Conservation (phyloP, 306 rosid species). For the Myrica gale region DNA sequence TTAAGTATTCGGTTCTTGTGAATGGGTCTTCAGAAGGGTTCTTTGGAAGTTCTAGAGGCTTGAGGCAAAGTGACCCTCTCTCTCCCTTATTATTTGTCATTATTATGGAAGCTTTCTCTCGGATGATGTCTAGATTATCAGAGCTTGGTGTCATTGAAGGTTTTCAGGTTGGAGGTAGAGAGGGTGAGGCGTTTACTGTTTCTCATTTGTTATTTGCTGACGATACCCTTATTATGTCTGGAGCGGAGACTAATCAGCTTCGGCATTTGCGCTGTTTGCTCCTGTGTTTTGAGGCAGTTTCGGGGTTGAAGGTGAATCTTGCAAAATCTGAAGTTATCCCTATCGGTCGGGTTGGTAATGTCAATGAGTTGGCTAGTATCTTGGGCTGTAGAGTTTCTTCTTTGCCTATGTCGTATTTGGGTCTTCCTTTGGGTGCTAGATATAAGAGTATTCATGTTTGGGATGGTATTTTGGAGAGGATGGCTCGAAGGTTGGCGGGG, state of each 20-base stretch:
- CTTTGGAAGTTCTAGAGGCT: background rate
- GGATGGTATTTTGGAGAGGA: background rate
- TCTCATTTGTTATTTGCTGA: background rate
- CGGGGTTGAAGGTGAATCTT: too few species aligned
- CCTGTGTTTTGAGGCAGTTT: too few species aligned
- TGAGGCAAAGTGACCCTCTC: background rate
- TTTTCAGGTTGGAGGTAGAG: background rate
- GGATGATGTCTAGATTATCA: background rate
- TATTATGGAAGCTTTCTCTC: background rate
- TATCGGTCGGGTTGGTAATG: too few species aligned
- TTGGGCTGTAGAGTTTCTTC: background rate
- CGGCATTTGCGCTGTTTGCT: too few species aligned
- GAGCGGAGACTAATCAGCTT: too few species aligned
- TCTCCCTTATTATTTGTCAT: background rate
- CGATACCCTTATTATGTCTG: background rate
- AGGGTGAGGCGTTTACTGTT: background rate
- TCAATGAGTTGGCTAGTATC: background rate
- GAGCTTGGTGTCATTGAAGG: background rate
- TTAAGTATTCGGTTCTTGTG: background rate
- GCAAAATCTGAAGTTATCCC: too few species aligned
- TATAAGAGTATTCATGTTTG: background rate
- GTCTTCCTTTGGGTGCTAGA: background rate
- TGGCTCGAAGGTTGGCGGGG: background rate
- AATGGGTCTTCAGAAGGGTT: background rate
- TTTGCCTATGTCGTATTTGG: background rate